A percentile compares a stretch with the other conserved stretches of the same genome.
Conservation (phyloP, 2,329 filamentous ascomycete species). For the Penicillium aurantiogriseum region DNA sequence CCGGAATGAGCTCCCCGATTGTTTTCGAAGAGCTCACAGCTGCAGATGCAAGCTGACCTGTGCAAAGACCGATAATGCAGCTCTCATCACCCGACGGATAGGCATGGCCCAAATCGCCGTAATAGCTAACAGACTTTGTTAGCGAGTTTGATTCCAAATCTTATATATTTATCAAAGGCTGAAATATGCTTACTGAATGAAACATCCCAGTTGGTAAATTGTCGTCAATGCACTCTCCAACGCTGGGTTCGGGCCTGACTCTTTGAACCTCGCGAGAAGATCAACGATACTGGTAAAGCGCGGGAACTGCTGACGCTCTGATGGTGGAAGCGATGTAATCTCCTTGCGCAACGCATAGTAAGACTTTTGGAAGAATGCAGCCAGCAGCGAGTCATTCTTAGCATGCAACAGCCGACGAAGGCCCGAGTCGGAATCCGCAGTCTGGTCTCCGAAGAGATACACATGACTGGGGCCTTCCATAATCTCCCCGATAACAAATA, state of each 20-base stretch:
- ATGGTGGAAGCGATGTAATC: conserved; percentile 36
- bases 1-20: conserved; percentile 43
- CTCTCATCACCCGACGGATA: conserved; percentile 41
- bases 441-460: conserved; percentile 51
- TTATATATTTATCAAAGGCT: neutral
- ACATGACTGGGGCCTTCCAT: conserved; percentile 36
- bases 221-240: conserved; percentile 46
- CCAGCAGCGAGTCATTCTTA: conserved; percentile 44
- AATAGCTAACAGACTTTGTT: conserved; percentile 36
- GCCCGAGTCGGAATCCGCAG: conserved; percentile 43
- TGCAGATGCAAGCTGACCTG: conserved; percentile 43
- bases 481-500: conserved; percentile 13
- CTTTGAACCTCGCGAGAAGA: conserved; percentile 36
- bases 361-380: conserved; percentile 45
- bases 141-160: neutral
- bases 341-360: conserved; percentile 44
- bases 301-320: conserved; percentile 38
- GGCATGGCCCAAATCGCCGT: conserved; percentile 42
- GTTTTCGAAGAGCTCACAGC: conserved; percentile 42
- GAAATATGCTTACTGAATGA: conserved; percentile 41
- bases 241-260: conserved; percentile 37
- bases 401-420: conserved; percentile 43
- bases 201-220: conserved; percentile 45
- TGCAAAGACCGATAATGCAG: conserved; percentile 44
- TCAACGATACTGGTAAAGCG: conserved; percentile 42